Evolutionary conservation across 2,329 filamentous ascomycete genomes (phyloP), one percentile per base, ranked within the genome.

Genomic region (Coniella vitis): DNA sequence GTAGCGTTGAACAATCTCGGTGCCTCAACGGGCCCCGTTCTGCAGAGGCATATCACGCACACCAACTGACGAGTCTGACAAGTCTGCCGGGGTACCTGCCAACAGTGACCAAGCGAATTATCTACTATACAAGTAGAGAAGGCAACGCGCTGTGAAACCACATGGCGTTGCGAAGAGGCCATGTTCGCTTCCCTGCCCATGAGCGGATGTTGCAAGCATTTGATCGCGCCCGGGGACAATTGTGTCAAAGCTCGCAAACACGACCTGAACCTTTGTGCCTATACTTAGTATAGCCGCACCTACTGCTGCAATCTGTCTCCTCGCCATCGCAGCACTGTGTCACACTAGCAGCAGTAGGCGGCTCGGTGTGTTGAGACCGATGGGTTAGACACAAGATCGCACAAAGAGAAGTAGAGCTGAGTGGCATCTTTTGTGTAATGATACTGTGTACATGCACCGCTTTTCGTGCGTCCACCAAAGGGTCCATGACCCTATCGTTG

Each of bases 171-270:
- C 32, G 29, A 42, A 43, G 49, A 49, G 38, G 41, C 40, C 32
- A 32, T 35, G 38, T 49, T 38, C 41, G 41, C 37, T 49, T 29
- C 46, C 42, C 17, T 38, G 37, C 41, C 25, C 46, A 21, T 31
- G 21, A 48, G 38, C 38, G n/a, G 40, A n/a, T 47, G 46, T 47
- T 37, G 42, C 45, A n/a, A 32, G 21, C 36, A 35, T 34, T 46
- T 25, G 16, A 35, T 31, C 35, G 19, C 40, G 36, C 34, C 50
- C 25, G 45, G 42, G 20, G 13, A 38, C 36, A 35, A 43, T 38
- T 32, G 35, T 46, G 25, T 21, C 35, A 46, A 38, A 20, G 32
- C 25, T 34, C 32, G 34, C 43, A 3, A 29, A 19, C 20, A 37
- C 32, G 25, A 16, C 31, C 29, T 49, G 17, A 13, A 41, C 14